These are phyloP conservation scores for Phialocephala subalpina DNA, from an alignment of 2,329 filamentous ascomycete genomes.

Conservation along the genomic window DNA sequence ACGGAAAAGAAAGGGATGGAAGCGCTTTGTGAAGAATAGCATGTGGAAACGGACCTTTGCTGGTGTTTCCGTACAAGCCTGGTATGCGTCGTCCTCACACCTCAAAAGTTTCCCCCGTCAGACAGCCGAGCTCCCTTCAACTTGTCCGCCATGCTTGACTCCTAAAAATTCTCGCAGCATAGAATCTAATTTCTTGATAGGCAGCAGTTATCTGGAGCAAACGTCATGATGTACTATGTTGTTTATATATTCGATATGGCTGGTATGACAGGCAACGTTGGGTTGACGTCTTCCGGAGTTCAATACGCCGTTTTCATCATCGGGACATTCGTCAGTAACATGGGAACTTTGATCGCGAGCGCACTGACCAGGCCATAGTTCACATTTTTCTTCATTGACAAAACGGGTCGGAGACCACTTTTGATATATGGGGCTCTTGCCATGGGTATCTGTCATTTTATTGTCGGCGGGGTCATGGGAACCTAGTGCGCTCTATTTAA, in stretches of 20 bases:
- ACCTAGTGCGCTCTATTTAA: constrained; percentile 33
- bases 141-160: too few species aligned
- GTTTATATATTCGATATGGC: constrained; percentile 49
- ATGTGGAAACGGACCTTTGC: constrained; percentile 15
- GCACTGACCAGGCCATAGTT: background rate
- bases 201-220: constrained; percentile 17
- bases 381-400: constrained; percentile 36
- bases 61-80: constrained; percentile 10
- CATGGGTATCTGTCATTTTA: constrained; percentile 54
- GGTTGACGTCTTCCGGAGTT: constrained; percentile 39
- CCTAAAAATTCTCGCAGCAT: too few species aligned
- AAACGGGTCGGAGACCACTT: constrained; percentile 40
- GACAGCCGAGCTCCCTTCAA: too few species aligned
- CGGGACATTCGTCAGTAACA: constrained; percentile 13
- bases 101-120: too few species aligned
- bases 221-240: constrained; percentile 45
- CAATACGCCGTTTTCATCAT: constrained; percentile 36
- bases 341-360: too few species aligned
- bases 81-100: background rate
- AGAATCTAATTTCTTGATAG: too few species aligned
- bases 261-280: constrained; percentile 43
- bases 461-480: constrained; percentile 54
- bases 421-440: constrained; percentile 49
- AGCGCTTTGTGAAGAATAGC: constrained; percentile 44
- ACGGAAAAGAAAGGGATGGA: constrained; percentile 39